These are phyloP conservation scores for Salix purpurea DNA, from an alignment of 345 rosid genomes.

Conservation along the genomic window DNA sequence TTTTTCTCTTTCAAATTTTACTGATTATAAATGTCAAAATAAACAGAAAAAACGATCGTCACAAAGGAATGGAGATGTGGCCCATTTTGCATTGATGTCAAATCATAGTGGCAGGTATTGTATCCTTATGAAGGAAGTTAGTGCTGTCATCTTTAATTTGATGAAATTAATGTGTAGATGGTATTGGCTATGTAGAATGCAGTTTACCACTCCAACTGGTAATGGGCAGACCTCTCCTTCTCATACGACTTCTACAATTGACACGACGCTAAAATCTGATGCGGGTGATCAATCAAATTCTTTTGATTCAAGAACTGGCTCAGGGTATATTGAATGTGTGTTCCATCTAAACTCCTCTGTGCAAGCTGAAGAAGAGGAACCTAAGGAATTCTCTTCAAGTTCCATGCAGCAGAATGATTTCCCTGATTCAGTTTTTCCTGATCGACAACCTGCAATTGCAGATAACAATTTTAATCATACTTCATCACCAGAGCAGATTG, in stretches of 20 bases:
- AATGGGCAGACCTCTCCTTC: slow-evolving; percentile 35
- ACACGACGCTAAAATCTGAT: slow-evolving; percentile 51
- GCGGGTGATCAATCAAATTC: slow-evolving; percentile 46
- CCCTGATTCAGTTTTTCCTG: slow-evolving; percentile 39
- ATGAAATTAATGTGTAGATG: slow-evolving; percentile 13
- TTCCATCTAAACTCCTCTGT: slow-evolving; percentile 40
- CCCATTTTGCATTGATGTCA: slow-evolving; percentile 8
- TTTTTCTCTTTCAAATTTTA: background rate
- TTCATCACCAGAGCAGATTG: slow-evolving; percentile 39
- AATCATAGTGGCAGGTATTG: slow-evolving; percentile 47
- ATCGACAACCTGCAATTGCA: slow-evolving; percentile 31
- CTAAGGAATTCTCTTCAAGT: slow-evolving; percentile 41
- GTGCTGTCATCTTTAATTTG: slow-evolving; percentile 1
- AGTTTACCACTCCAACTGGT: slow-evolving; percentile 39
- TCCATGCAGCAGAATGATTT: slow-evolving; percentile 35
- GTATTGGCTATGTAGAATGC: slow-evolving; percentile 50
- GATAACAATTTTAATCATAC: slow-evolving; percentile 27
- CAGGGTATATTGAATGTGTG: slow-evolving; percentile 51
- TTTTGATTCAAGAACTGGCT: slow-evolving; percentile 57
- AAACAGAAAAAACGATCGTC: slow-evolving; percentile 17
- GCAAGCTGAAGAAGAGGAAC: slow-evolving; percentile 43
- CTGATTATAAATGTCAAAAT: background rate
- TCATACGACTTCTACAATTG: slow-evolving; percentile 36
- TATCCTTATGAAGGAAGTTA: background rate
- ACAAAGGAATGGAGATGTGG: slow-evolving; percentile 9